A percentile compares a stretch with the other conserved stretches of the same genome.
These are phyloP conservation scores for Aethionema arabicum DNA, from an alignment of 345 rosid genomes.

Conservation along the genomic window DNA sequence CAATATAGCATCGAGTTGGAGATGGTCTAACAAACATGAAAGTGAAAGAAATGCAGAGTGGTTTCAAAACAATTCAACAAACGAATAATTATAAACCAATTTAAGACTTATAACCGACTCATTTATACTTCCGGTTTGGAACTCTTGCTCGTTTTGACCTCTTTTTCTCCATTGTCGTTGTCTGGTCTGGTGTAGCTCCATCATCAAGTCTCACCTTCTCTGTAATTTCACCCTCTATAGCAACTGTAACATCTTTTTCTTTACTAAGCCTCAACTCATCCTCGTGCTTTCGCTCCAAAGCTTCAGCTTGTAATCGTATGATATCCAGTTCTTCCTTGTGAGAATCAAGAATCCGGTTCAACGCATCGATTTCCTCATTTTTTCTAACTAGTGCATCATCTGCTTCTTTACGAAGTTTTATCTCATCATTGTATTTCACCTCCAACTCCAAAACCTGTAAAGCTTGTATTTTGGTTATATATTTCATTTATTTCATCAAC, in stretches of 20 bases:
- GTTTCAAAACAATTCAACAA: too few relatives aligned
- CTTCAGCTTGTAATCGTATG: constrained; percentile 7
- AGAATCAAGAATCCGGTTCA: constrained; percentile 25
- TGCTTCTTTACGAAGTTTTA: constrained; percentile 29
- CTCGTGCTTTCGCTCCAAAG: constrained; percentile 16
- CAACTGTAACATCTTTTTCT: constrained; percentile 8
- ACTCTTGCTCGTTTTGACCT: constrained; percentile 3
- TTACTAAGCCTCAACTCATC: constrained; percentile 1
- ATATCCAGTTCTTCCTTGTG: constrained; percentile 17
- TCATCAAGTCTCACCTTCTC: constrained; percentile 31
- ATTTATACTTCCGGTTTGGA: too few relatives aligned
- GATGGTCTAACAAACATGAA: too few relatives aligned
- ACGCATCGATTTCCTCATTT: constrained; percentile 19
- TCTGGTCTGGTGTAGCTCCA: too few relatives aligned
- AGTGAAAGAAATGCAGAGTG: too few relatives aligned
- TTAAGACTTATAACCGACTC: too few relatives aligned
- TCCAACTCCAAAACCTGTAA: constrained; percentile 38
- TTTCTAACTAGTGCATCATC: constrained; percentile 19
- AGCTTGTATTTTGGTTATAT: too few relatives aligned
- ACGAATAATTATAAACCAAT: too few relatives aligned
- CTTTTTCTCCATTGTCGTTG: not conserved
- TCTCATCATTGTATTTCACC: constrained; percentile 30
- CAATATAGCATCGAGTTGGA: too few relatives aligned
- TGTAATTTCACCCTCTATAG: not conserved
- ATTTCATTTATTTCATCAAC: too few relatives aligned